Base-by-base conservation (phyloP, 805 yeast genomes). In the Candida dajiaensis region DNA sequence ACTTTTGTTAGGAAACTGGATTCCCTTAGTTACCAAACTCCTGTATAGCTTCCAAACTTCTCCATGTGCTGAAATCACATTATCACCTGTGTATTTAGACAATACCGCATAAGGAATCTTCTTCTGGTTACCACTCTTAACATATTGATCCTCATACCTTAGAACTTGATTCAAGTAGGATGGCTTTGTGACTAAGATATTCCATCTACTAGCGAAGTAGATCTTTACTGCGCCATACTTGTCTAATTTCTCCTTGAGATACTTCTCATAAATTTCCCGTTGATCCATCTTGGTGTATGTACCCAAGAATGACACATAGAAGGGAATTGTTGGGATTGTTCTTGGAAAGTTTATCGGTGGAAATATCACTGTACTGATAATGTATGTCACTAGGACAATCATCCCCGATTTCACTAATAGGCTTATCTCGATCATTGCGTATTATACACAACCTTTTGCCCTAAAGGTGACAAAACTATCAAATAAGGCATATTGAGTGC, bases 181-280 rank as follows among this genome's bases (percentile, higher is more conserved):
- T 2, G 83, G 83, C 42, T 59, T 68, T 2, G 76, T 67, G 1
- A 79, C 77, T 26, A 80, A 57, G 19, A 78, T 71, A 52, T 79
- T 80, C 85, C 85, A 80, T 47, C 80, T 68, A 1, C 81, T 76
- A 6, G 79, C 85, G 64, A 78, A 80, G 55, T 71, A 80, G 5
- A 78, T 66, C 57, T 78, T 78, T 0, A 74, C 84, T 0, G 83
- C 83, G 0, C 85, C 85, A 55, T 71, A 63, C 42, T 66, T 69
- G 49, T 77, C 79, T 42, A 77, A 54, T 36, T 73, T 70, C 6
- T 67, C 67, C 38, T 70, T 64, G 35, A 77, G 58, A 53, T 71
- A 78, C 11, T 37, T 42, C 10, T 72, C 59, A 58, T 66, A 79
- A 8, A 79, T 65, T 22, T 75, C 68, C 26, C 64, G 55, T 53